Base-by-base conservation (phyloP, 1,284 basidiomycete species). In the Pholiota adiposa region DNA sequence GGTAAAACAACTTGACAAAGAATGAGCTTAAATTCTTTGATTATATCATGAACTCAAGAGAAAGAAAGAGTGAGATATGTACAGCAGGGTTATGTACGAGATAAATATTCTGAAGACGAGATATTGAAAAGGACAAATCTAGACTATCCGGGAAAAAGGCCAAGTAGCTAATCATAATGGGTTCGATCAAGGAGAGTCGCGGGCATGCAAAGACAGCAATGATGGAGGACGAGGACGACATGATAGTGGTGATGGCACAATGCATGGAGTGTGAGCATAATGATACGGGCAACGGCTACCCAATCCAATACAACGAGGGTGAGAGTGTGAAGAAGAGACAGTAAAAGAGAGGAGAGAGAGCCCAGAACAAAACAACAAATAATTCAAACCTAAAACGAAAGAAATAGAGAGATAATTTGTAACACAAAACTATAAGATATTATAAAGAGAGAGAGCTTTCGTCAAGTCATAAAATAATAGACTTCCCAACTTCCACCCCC, bases 141-240 rank as follows among this genome's bases (percentile, higher is more conserved):
- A n/a, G n/a, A n/a, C n/a, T n/a, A n/a, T n/a, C n/a, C n/a, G n/a
- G n/a, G n/a, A n/a, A n/a, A 14, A 9, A 12, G 14, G 14, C 36
- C 16, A 38, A 19, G 23, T 21, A 50, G 21, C 2, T 1, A 38
- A 38, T 31, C 29, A 34, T 21, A 43, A 46, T 4, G n/a, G 18
- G 40, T 19, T 33, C 31, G 8, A 31, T 27, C 46, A 56, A 62
- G 12, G 49, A 60, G 19, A 48, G 60, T 59, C 60, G 52, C 60
- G 55, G 56, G 54, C 36, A 54, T 62, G 61, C 59, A 50, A 62
- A 38, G 65, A 62, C 57, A 66, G 61, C 61, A 64, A 59, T 59
- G 36, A 6, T 33, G 31, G 31, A 55, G 58, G 64, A 62, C 57
- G 34, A 55, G 38, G 52, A 38, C 11, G 44, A 41, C 21, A 3